Evolutionary conservation across 345 rosid genomes (phyloP), one percentile per base, ranked within the genome.

Genomic region (Corchorus olitorius): DNA sequence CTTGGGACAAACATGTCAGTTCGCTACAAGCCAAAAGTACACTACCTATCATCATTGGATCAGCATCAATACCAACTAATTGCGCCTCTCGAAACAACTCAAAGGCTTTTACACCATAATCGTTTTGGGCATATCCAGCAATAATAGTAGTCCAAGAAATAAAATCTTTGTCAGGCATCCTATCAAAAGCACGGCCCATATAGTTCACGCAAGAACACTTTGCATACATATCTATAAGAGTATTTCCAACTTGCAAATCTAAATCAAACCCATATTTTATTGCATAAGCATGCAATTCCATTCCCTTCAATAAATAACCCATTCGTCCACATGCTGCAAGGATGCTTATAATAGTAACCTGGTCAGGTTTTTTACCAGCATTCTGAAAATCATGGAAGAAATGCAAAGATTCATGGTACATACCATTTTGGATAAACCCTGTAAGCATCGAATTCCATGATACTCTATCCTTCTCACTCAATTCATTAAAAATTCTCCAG

Each of bases 101-200:
- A 60, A 88, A 73, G 71, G 93, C 93, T 65, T 83, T 83, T 27
- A 27, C 27, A 76, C 87, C 81, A 63, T 78, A 83, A 72, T 69
- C 76, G 75, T 90, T 94, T 80, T 88, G 93, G 75, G 92, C 89
- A 82, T 86, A 88, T 71, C 93, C 96, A 60, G 96, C 88, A 22
- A 91, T 86, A 72, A 86, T 77, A 15, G 98, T 88, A 65, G 95
- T 89, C 99, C 98, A 93, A 52, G 98, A 91, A 80, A 95, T 86
- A 54, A 75, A 82, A 88, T 93, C 98, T 81, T 87, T 88, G 58
- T 73, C 58, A 10, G 80, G 84, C 83, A 93, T 88, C 85, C 71
- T 65, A 58, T 75, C 74, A 80, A 95, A 95, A 33, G 81, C 87
- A 75, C 63, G 78, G 39, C 85, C 89, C 88, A 88, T 90, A 48